Evolutionary conservation across 2,329 filamentous ascomycete genomes (phyloP).

Genomic region (Beauveria asiatica): DNA sequence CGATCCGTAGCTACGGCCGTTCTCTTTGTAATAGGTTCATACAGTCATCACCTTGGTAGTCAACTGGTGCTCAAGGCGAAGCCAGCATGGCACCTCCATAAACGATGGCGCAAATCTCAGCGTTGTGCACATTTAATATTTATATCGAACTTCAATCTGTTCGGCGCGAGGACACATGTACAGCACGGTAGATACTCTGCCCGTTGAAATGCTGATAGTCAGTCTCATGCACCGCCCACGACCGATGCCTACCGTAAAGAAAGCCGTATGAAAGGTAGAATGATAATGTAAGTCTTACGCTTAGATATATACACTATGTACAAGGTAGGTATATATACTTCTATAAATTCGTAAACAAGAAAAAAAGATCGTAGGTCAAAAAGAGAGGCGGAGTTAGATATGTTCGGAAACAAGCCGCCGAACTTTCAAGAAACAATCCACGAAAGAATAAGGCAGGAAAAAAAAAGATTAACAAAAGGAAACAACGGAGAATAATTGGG

Average conservation of each 20-base stretch:
- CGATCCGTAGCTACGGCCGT: background rate
- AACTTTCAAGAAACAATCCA: background rate
- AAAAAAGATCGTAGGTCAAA: background rate
- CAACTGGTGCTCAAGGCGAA: background rate
- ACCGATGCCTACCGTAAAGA: too few species aligned
- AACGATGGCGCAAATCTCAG: too few species aligned
- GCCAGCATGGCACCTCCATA: background rate
- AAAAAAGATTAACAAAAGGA: background rate
- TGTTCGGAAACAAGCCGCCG: background rate
- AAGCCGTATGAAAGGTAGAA: background rate
- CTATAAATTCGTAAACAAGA: background rate
- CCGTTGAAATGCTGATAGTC: too few species aligned
- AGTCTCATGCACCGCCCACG: background rate
- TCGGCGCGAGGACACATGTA: too few species aligned
- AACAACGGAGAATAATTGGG: background rate
- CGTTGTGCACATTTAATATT: too few species aligned
- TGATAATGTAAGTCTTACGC: background rate
- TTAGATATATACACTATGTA: slow-evolving; percentile 5
- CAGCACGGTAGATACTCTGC: too few species aligned
- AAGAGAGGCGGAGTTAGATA: background rate
- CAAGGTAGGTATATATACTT: background rate
- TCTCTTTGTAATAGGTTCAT: too few species aligned
- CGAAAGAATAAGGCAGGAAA: background rate
- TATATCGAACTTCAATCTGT: too few species aligned
- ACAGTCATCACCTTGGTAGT: background rate